Conservation (phyloP, 257 asterid genomes). For the Solanum tarijense region DNA sequence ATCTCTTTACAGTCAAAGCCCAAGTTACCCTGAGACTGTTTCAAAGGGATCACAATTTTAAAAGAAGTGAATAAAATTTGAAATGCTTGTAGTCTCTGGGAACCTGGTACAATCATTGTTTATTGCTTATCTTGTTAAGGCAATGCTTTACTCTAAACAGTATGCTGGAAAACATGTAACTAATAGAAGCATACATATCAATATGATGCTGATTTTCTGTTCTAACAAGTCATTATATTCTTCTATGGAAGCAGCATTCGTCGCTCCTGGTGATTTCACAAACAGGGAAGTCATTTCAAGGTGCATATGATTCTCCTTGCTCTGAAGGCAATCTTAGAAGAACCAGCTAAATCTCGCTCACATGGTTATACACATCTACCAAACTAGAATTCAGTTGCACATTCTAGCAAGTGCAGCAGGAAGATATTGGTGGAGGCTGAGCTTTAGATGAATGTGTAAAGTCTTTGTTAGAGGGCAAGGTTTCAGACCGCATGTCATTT, state of each 20-base stretch:
- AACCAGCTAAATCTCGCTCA: background rate
- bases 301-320: conserved; percentile 11
- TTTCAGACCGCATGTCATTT: background rate
- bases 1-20: background rate
- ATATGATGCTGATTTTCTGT: background rate
- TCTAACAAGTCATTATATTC: background rate
- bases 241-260: conserved; percentile 38
- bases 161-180: background rate
- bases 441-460: background rate
- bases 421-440: background rate
- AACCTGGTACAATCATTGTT: background rate
- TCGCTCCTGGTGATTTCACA: conserved; percentile 57
- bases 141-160: background rate
- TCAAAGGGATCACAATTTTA: background rate
- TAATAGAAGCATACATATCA: background rate
- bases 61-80: background rate
- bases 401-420: background rate
- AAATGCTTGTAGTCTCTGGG: background rate
- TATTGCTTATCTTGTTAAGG: background rate
- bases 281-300: conserved; percentile 17
- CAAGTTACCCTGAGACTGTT: background rate
- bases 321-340: background rate
- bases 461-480: background rate
- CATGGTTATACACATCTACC: background rate
- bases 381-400: background rate